Percentiles rank a stretch among this genome's conserved stretches.
Evolutionary conservation across 352 stramenopile species (phyloP).

Genomic region (Halophytophthora polymorphica): DNA sequence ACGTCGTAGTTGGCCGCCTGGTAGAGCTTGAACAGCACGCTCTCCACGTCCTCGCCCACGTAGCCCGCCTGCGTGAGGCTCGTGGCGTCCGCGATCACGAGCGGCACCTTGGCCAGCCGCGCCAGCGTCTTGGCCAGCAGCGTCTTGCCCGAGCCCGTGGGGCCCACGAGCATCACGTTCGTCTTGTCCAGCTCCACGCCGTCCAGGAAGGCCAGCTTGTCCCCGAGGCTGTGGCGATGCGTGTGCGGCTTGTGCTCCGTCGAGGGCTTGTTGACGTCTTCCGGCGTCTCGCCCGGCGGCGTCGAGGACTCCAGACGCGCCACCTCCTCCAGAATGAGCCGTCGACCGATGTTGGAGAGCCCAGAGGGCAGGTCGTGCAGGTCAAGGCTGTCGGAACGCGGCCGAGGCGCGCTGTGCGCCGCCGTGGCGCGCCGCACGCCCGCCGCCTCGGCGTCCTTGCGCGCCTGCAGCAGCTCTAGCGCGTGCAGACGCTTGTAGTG

Average conservation of each 20-base stretch:
- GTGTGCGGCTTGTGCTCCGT: conserved; percentile 14
- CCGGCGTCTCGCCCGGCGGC: too few species aligned
- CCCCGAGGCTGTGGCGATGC: conserved; percentile 26
- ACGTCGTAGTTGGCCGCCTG: conserved; percentile 95
- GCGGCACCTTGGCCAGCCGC: conserved; percentile 94
- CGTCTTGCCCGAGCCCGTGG: conserved; percentile 95
- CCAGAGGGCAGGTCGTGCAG: conserved; percentile 31
- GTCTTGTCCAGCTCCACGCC: conserved; percentile 98
- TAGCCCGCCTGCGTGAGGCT: conserved; percentile 98
- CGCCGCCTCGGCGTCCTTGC: conserved; percentile 36
- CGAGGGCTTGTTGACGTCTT: conserved; percentile 5
- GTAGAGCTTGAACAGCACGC: conserved; percentile 97
- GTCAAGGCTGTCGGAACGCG: conserved; percentile 27
- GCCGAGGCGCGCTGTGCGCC: conserved; percentile 19
- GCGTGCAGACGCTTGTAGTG: conserved; percentile 96
- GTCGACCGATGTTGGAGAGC: conserved; percentile 42
- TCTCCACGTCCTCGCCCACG: conserved; percentile 98
- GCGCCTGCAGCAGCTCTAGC: conserved; percentile 52
- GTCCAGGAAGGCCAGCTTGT: conserved; percentile 68
- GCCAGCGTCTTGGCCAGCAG: conserved; percentile 98
- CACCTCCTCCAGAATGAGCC: conserved; percentile 62
- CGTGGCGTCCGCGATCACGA: conserved; percentile 97
- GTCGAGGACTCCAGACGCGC: too few species aligned
- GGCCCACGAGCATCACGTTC: conserved; percentile 95
- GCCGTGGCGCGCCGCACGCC: conserved; percentile 18